Conservation (phyloP, 495 filamentous ascomycete genomes). For the Penicillium daleae region DNA sequence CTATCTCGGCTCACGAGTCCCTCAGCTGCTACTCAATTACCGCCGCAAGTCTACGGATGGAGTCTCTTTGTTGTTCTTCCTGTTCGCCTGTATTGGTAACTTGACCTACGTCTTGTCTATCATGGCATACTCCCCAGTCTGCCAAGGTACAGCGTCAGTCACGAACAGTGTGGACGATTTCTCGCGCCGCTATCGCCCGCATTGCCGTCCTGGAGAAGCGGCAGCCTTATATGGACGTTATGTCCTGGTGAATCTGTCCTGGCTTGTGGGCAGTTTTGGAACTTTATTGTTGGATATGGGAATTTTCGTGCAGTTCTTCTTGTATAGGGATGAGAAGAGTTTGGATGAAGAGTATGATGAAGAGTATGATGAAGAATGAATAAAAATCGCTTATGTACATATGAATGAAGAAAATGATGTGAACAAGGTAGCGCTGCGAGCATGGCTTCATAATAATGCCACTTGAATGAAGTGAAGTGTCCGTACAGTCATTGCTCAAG, state of each 20-base stretch:
- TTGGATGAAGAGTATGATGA: slow-evolving; percentile 9
- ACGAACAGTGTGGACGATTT: slow-evolving; percentile 13
- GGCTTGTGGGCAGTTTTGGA: slow-evolving; percentile 87
- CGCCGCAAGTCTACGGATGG: slow-evolving; percentile 88
- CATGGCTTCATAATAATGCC: background rate
- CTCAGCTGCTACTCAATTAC: slow-evolving; percentile 89
- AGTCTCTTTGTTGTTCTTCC: slow-evolving; percentile 88
- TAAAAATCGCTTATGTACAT: slow-evolving; percentile 6
- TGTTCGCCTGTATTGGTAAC: slow-evolving; percentile 95
- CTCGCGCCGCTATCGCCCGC: slow-evolving; percentile 16
- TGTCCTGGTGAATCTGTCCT: slow-evolving; percentile 83
- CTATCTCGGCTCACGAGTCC: slow-evolving; percentile 86
- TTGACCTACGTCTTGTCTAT: slow-evolving; percentile 92
- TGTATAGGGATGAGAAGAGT: slow-evolving; percentile 61
- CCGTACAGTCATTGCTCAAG: slow-evolving; percentile 25
- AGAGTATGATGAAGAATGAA: too few relatives aligned
- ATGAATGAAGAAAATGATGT: background rate
- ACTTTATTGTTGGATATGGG: slow-evolving; percentile 80
- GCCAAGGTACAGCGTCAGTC: slow-evolving; percentile 30
- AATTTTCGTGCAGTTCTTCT: slow-evolving; percentile 92
- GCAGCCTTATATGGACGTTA: slow-evolving; percentile 69
- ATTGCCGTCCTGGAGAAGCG: slow-evolving; percentile 60
- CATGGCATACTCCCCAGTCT: slow-evolving; percentile 76
- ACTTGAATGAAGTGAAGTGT: background rate
- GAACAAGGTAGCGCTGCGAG: background rate